Conservation (phyloP, 768 basidiomycete species). For the Hygrophorus pudorinus region DNA sequence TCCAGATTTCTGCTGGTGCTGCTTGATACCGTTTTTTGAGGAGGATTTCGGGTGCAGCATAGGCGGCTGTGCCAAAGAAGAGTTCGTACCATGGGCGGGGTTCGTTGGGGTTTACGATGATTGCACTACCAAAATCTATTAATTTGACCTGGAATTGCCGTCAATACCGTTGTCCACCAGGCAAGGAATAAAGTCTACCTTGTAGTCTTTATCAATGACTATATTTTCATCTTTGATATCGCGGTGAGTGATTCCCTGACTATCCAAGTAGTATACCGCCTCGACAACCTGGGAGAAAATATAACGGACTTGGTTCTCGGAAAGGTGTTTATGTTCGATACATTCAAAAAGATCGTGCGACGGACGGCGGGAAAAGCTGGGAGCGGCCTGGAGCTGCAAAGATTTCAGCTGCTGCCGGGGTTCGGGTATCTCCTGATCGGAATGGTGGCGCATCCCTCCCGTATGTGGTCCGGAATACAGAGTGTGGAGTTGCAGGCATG, state of each 20-base stretch:
- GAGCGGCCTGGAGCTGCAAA: conserved; percentile 15
- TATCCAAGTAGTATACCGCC: conserved; percentile 71
- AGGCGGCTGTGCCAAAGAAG: conserved; percentile 93
- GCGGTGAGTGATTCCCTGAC: conserved; percentile 81
- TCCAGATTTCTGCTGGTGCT: conserved; percentile 94
- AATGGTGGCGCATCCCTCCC: conserved; percentile 13
- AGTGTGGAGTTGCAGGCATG: background rate
- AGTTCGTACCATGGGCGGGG: conserved; percentile 60
- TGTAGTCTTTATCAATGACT: conserved; percentile 64
- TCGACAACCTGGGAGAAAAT: conserved; percentile 86
- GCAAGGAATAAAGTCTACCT: conserved; percentile 28
- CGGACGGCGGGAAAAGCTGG: conserved; percentile 53
- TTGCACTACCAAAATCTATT: conserved; percentile 92
- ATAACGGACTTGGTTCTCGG: conserved; percentile 68
- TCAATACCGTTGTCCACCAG: background rate
- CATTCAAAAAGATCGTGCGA: conserved; percentile 94
- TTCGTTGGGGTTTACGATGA: conserved; percentile 52
- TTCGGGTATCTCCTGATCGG: background rate
- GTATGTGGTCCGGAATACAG: background rate
- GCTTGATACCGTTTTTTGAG: conserved; percentile 84
- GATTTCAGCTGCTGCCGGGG: conserved; percentile 7
- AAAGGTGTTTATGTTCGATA: conserved; percentile 81
- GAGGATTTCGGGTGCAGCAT: conserved; percentile 92
- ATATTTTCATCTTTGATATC: conserved; percentile 98
- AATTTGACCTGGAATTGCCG: conserved; percentile 61